phyloP scores from a whole-genome alignment of 768 basidiomycete genomes.

The Lentinula sp. region DNA sequence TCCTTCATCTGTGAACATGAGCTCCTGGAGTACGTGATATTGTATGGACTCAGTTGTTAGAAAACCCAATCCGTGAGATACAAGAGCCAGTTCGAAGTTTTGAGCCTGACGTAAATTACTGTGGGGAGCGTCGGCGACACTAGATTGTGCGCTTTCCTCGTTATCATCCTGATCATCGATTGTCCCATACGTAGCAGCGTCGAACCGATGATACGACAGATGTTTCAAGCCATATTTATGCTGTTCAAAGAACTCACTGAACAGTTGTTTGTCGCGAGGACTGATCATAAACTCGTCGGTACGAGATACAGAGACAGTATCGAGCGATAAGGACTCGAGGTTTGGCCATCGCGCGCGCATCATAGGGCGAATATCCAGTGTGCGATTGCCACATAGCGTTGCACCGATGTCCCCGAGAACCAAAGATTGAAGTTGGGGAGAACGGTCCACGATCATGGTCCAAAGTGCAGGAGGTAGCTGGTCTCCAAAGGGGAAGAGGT shows the following conservation, averaged over 20 bases:
- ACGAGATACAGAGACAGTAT: not conserved
- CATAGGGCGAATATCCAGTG: conserved; percentile 15
- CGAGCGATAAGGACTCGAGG: conserved; percentile 11
- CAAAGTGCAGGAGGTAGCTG: conserved; percentile 29
- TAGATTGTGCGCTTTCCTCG: too few species aligned
- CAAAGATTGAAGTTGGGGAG: conserved; percentile 36
- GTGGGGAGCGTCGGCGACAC: too few species aligned
- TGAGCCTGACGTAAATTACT: too few species aligned
- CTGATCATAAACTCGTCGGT: not conserved
- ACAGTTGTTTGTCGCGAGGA: not conserved
- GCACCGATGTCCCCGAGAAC: conserved; percentile 21
- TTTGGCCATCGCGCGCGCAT: conserved; percentile 14
- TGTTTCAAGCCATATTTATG: not conserved
- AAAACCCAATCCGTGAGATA: not conserved
- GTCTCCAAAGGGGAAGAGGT: not conserved
- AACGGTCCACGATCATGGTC: conserved; percentile 47
- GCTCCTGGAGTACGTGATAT: not conserved
- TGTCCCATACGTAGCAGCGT: not conserved
- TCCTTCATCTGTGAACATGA: not conserved
- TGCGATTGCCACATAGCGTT: conserved; percentile 7
- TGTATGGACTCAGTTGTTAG: not conserved
- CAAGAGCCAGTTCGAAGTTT: too few species aligned
- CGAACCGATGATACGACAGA: not conserved
- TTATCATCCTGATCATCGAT: not conserved
- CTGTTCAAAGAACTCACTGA: not conserved